Percentiles rank a stretch among this genome's conserved stretches.
Evolutionary conservation across 2,329 filamentous ascomycete genomes (phyloP).

Genomic region (Phialophora chinensis): DNA sequence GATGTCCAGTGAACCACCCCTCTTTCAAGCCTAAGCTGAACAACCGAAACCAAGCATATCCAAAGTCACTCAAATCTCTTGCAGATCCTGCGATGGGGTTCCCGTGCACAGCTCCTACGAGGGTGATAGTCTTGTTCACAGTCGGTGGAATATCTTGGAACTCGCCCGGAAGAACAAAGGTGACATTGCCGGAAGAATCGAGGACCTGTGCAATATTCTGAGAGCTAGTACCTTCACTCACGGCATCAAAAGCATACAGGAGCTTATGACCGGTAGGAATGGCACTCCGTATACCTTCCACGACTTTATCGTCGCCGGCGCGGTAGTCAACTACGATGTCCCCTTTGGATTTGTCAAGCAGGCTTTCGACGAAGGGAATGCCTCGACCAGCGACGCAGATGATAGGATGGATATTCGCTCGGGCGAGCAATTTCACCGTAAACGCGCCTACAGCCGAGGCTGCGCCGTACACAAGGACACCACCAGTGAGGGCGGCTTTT

Average conservation of each 20-base stretch:
- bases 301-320: conserved; percentile 57
- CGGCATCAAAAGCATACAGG: conserved; percentile 63
- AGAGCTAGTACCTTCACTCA: conserved; percentile 43
- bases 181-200: not conserved
- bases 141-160: conserved; percentile 3
- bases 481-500: conserved; percentile 6
- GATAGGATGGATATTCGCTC: conserved; percentile 65
- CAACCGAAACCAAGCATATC: conserved; percentile 52
- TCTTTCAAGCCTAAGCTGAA: conserved; percentile 55
- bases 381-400: conserved; percentile 65
- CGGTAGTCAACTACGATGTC: conserved; percentile 68
- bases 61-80: conserved; percentile 48
- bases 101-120: conserved; percentile 2
- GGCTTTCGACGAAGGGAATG: conserved; percentile 55
- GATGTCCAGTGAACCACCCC: conserved; percentile 58
- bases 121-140: conserved; percentile 1
- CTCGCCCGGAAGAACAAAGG: conserved; percentile 1
- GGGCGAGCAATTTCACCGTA: conserved; percentile 61
- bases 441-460: conserved; percentile 64
- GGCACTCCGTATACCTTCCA: conserved; percentile 54
- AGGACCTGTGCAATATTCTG: conserved; percentile 48
- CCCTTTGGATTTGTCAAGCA: conserved; percentile 61
- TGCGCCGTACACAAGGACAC: conserved; percentile 61
- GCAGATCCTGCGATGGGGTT: not conserved
- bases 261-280: conserved; percentile 50